phyloP scores from a whole-genome alignment of 2,329 filamentous ascomycete genomes.

The Penicillium sp. region DNA sequence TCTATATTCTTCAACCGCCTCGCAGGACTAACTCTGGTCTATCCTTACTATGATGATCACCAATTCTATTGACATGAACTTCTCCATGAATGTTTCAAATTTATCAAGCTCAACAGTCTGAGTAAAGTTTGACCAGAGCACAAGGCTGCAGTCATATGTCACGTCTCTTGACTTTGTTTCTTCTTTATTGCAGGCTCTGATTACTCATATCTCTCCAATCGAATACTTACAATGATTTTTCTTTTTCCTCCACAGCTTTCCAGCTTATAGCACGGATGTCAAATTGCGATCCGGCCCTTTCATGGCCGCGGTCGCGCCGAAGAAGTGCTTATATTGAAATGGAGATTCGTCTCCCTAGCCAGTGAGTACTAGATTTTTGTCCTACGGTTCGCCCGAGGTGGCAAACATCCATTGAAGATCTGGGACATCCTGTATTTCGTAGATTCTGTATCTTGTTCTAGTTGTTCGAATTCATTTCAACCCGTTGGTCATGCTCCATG shows the following conservation, averaged over 20 bases:
- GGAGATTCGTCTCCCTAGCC: constrained; percentile 28
- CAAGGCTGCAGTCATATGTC: not conserved
- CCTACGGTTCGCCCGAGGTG: constrained; percentile 34
- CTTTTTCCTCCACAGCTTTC: constrained; percentile 17
- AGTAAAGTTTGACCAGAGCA: constrained; percentile 17
- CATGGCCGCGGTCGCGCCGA: constrained; percentile 97
- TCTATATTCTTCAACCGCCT: not conserved
- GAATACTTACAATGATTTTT: constrained; percentile 1
- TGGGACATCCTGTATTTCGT: constrained; percentile 37
- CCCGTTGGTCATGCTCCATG: no score
- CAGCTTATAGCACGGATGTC: constrained; percentile 75
- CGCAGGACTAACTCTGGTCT: constrained; percentile 4
- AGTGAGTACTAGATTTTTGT: constrained; percentile 48
- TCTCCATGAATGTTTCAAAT: constrained; percentile 26
- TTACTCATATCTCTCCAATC: not conserved
- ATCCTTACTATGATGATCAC: constrained; percentile 29
- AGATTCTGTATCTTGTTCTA: not conserved
- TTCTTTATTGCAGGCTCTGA: not conserved
- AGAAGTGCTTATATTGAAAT: constrained; percentile 86
- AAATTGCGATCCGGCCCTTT: constrained; percentile 89
- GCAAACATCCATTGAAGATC: constrained; percentile 48
- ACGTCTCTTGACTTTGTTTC: not conserved
- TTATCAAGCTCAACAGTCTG: constrained; percentile 38
- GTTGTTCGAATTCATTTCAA: not conserved
- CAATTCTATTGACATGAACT: constrained; percentile 24